phyloP scores from a whole-genome alignment of 192 early-diverging fungal species.

The Hyaloraphidium curvatum region DNA sequence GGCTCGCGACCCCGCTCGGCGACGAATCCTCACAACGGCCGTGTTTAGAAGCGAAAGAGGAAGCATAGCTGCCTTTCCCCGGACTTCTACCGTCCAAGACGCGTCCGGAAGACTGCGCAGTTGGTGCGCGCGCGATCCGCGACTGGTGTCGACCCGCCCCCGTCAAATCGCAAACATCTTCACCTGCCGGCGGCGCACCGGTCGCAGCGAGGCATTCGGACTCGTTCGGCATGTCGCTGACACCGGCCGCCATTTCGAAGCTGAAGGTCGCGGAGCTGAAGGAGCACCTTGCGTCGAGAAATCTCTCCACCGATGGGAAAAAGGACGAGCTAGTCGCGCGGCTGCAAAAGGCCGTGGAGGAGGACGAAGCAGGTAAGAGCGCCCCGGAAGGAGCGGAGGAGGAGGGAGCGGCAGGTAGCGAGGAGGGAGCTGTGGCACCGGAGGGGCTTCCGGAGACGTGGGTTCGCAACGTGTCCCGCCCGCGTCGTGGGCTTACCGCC shows the following conservation, averaged over 20 bases:
- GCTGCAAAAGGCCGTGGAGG: constrained; percentile 31
- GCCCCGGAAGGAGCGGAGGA: constrained; percentile 23
- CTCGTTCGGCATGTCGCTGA: neutral
- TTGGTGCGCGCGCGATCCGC: no score
- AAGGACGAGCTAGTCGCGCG: constrained; percentile 45
- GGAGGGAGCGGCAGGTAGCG: constrained; percentile 25
- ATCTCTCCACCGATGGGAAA: constrained; percentile 35
- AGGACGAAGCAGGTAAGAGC: constrained; percentile 24
- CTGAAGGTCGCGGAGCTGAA: constrained; percentile 35
- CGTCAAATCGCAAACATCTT: no score
- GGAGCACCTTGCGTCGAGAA: constrained; percentile 28
- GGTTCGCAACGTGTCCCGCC: no score
- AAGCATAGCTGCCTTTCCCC: no score
- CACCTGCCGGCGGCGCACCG: no score
- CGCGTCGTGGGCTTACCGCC: no score
- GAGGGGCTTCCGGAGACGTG: no score
- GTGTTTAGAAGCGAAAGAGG: constrained; percentile 82
- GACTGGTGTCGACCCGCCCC: no score
- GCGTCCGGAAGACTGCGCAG: no score
- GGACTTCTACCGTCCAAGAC: no score
- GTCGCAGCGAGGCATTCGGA: no score
- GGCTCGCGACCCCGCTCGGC: neutral
- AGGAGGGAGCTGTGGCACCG: no score
- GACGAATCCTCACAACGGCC: constrained; percentile 64
- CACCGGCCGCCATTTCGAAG: neutral